phyloP scores from a whole-genome alignment of 2,329 filamentous ascomycete genomes.

The Rutstroemia sp. region DNA sequence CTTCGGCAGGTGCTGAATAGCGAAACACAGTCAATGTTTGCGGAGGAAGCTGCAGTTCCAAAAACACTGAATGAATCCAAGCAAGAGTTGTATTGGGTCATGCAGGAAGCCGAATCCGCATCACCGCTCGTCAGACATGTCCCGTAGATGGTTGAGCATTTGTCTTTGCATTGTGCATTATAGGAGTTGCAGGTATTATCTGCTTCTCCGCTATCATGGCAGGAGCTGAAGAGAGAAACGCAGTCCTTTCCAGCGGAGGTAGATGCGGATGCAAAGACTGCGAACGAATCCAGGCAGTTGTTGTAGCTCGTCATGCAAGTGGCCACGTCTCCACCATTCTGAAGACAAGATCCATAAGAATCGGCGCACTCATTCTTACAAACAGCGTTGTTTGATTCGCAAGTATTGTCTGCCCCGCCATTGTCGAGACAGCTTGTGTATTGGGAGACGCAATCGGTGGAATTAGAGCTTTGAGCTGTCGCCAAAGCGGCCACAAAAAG shows the following conservation, averaged over 20 bases:
- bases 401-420: constrained; percentile 11
- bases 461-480: neutral
- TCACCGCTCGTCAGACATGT: constrained; percentile 12
- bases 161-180: constrained; percentile 15
- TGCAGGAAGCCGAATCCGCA: constrained; percentile 4
- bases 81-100: constrained; percentile 14
- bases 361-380: constrained; percentile 10
- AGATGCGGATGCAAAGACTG: constrained; percentile 7
- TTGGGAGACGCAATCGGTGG: constrained; percentile 5
- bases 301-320: neutral
- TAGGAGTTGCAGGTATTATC: constrained; percentile 12
- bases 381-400: constrained; percentile 8
- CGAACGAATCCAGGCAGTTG: constrained; percentile 7
- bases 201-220: constrained; percentile 7
- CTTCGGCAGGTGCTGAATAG: constrained; percentile 8
- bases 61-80: constrained; percentile 14
- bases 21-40: neutral
- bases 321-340: neutral
- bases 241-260: constrained; percentile 12
- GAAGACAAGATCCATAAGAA: neutral
- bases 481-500: neutral
- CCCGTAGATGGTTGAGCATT: constrained; percentile 13
- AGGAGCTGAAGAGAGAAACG: constrained; percentile 10
- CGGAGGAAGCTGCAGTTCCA: neutral
- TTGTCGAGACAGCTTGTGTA: constrained; percentile 9